Evolutionary conservation across 1,139 yeast genomes (phyloP).

Genomic region (Meyerozyma smithsonii): DNA sequence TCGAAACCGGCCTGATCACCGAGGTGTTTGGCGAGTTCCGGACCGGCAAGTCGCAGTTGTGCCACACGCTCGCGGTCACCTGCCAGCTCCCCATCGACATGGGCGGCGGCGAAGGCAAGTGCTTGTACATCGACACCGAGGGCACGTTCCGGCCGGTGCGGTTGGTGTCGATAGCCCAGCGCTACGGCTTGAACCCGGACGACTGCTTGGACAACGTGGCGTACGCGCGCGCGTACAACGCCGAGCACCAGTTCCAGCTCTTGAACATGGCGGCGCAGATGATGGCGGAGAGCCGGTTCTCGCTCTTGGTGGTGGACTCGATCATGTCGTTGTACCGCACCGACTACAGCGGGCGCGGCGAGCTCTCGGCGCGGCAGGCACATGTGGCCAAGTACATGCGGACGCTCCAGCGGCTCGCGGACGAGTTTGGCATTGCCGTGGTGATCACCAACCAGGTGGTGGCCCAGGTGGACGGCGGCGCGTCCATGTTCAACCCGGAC

Average conservation of each 20-base stretch:
- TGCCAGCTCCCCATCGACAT: conserved; percentile 94
- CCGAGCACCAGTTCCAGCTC: conserved; percentile 89
- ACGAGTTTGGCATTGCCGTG: conserved; percentile 97
- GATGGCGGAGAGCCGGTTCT: conserved; percentile 91
- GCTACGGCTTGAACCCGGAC: conserved; percentile 91
- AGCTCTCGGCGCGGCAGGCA: conserved; percentile 88
- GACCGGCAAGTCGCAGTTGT: conserved; percentile 94
- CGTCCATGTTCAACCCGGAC: conserved; percentile 82
- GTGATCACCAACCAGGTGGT: conserved; percentile 98
- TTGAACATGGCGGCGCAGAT: conserved; percentile 87
- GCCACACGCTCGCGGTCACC: conserved; percentile 95
- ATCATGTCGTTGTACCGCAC: conserved; percentile 96
- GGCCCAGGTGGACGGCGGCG: conserved; percentile 94
- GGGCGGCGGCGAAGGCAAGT: conserved; percentile 99
- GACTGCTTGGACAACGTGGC: conserved; percentile 96
- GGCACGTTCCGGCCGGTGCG: conserved; percentile 95
- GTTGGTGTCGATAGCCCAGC: conserved; percentile 80
- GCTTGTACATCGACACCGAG: conserved; percentile 93
- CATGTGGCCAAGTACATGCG: conserved; percentile 94
- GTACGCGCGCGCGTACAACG: conserved; percentile 94
- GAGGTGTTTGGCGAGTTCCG: conserved; percentile 97
- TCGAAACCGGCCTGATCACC: conserved; percentile 95
- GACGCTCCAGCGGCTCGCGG: conserved; percentile 86
- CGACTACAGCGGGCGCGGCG: conserved; percentile 95
- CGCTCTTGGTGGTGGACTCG: conserved; percentile 83